Evolutionary conservation across 2,329 filamentous ascomycete species (phyloP), one percentile per base, ranked within the genome.

Genomic region (Aureobasidium sp.): DNA sequence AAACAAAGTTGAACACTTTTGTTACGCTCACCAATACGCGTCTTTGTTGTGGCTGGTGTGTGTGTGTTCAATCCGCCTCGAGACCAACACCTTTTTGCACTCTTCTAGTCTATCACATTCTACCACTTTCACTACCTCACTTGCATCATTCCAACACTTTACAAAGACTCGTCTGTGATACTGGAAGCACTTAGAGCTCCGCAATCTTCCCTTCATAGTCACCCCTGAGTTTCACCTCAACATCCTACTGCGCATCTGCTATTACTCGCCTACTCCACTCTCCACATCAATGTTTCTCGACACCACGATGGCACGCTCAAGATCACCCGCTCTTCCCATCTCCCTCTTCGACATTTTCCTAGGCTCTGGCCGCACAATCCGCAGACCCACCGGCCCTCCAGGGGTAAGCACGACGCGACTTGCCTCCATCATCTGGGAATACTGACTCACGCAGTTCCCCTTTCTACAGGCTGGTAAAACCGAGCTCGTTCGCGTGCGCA

Each of bases 321-420:
- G 27, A 1, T 42, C 44, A 3, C 45, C 57, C 8, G 15, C 8
- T 3, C 45, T 33, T 3, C 37, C 50, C 6, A 42, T 54, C 9
- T 60, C 57, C 1, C 57, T 64, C 29, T 52, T 62, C 19, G 63
- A 64, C 37, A 37, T 64, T 19, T 62, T 64, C 49, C 45, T 58
- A 6, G 54, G 58, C 33, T 45, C 50, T 19, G 61, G 54, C 15
- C 53, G 61, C 29, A 60, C 54, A 4, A 63, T 63, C 22, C 61
- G 61, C 48, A 39, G 39, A 49, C 17, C 17, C 14, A 45, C 31
- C 14, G 54, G 54, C 8, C 53, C 61, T 5, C 61, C 54, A 59
- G 61, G 61, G 9, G 61, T 63, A 48, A 63, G 54, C 44, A 29
- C 31, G 5, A 35, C n/a, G 22, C 17, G 11, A 3, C 7, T n/a